Evolutionary conservation across 331 rosid genomes (phyloP), one percentile per base, ranked within the genome.

Genomic region (Quercus lobata): DNA sequence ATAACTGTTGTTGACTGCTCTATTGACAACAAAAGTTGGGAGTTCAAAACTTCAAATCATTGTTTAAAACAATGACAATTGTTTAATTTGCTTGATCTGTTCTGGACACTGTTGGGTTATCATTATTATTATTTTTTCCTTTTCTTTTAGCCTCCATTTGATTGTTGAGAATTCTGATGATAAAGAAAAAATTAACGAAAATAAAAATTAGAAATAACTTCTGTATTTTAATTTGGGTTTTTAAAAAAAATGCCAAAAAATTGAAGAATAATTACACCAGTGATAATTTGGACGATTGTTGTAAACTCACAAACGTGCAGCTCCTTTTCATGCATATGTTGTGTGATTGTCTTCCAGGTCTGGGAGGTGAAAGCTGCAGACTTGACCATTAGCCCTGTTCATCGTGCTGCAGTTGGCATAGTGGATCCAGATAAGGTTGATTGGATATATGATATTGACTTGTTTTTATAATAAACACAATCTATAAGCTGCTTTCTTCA

Each of bases 301-400:
- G 74, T 34, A 70, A 68, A 72, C 56, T 72, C 65, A 8, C 10
- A 29, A 37, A 55, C 7, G 34, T 35, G 37, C 12, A 41, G 29
- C 34, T 4, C 71, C 65, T 69, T 25, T 44, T 73, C 46, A 22
- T 78, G 53, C 29, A 32, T 32, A 7, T 56, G 29, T n/a, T 61
- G 46, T 79, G 24, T 41, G 35, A 27, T 4, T 25, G 71, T 79
- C 75, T 69, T 82, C 15, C 77, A 95, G 99, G 98, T 96, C 79
- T 93, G 99, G 98, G 98, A 90, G 86, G 98, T 96, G 77, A 96
- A 90, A 86, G 98, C 98, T 55, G 98, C 99, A 49, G 99, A 95
- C 76, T 82, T 95, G 89, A 93, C 98, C 70, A 88, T 95, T 84
- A 95, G 97, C 82, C 98, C 99, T n/a, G 94, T 95, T 87, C 80